phyloP scores from a whole-genome alignment of 495 filamentous ascomycete genomes.

The Penicillium canariense region DNA sequence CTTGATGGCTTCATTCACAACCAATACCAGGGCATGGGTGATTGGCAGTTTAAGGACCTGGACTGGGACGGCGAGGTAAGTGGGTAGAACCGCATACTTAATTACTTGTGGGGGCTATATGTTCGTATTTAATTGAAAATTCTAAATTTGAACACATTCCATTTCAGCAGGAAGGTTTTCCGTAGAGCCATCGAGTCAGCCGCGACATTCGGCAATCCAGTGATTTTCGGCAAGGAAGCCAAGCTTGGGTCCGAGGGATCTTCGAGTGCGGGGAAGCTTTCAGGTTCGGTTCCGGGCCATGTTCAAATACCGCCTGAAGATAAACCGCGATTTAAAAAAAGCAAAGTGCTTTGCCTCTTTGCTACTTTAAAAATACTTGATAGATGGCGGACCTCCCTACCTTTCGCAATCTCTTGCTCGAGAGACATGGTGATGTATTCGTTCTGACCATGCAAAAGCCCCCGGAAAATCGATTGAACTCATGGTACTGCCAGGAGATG shows the following conservation, averaged over 20 bases:
- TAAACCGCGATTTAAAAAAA: not conserved
- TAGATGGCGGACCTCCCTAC: slow-evolving; percentile 23
- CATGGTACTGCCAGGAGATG: slow-evolving; percentile 46
- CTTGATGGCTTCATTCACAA: slow-evolving; percentile 12
- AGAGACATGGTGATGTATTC: slow-evolving; percentile 41
- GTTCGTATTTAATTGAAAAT: no score
- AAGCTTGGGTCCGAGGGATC: slow-evolving; percentile 3
- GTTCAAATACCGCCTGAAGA: not conserved
- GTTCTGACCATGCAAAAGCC: slow-evolving; percentile 50
- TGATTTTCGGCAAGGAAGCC: slow-evolving; percentile 12
- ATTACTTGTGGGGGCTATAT: no score
- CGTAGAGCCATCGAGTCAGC: not conserved
- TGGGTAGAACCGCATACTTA: not conserved
- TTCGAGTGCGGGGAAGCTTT: slow-evolving; percentile 19
- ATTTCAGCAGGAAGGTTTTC: not conserved
- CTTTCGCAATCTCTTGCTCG: slow-evolving; percentile 29
- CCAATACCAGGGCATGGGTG: slow-evolving; percentile 24
- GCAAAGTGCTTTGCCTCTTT: no score
- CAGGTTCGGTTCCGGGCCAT: not conserved
- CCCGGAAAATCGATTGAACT: slow-evolving; percentile 50
- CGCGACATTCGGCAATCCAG: slow-evolving; percentile 20
- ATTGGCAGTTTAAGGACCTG: slow-evolving; percentile 20
- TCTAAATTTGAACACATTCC: not conserved
- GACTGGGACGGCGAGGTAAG: slow-evolving; percentile 13
- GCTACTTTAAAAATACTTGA: not conserved